Percentiles rank a stretch among this genome's conserved stretches.
phyloP scores from a whole-genome alignment of 371 early-diverging fungal species.

The Mucor saturninus region DNA sequence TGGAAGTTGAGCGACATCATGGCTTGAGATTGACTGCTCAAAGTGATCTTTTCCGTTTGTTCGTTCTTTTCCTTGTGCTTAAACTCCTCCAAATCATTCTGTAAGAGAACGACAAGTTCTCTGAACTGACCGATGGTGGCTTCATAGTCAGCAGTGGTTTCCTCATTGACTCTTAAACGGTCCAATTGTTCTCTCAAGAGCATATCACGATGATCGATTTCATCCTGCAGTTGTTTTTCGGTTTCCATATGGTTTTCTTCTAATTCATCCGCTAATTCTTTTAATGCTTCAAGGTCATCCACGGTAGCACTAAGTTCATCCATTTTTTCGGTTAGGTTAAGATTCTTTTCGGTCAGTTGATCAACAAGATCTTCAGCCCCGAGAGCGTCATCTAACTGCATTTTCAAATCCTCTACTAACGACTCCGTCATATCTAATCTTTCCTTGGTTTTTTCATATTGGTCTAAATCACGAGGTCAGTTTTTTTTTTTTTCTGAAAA shows the following conservation, averaged over 20 bases:
- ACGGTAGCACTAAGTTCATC: conserved; percentile 79
- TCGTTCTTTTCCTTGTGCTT: conserved; percentile 67
- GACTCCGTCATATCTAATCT: conserved; percentile 64
- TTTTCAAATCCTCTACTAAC: conserved; percentile 83
- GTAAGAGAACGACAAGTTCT: conserved; percentile 78
- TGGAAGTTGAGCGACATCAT: conserved; percentile 85
- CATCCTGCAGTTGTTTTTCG: conserved; percentile 83
- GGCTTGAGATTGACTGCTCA: conserved; percentile 79
- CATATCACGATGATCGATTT: conserved; percentile 80
- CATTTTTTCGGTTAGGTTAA: conserved; percentile 71
- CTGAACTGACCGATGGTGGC: conserved; percentile 86
- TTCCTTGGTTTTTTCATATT: conserved; percentile 62
- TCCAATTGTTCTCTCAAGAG: conserved; percentile 66
- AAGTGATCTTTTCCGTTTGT: conserved; percentile 52
- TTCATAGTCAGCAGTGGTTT: conserved; percentile 85
- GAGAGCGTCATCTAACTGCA: conserved; percentile 80
- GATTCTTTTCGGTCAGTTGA: conserved; percentile 79
- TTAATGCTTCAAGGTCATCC: conserved; percentile 89
- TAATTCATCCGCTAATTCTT: conserved; percentile 89
- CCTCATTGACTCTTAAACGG: conserved; percentile 71
- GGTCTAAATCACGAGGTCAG: conserved; percentile 34
- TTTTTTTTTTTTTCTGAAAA: background rate
- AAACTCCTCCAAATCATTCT: conserved; percentile 73
- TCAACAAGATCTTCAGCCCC: conserved; percentile 85
- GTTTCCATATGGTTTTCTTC: conserved; percentile 90